Percentiles rank a stretch among this genome's conserved stretches.
Conservation (phyloP, 805 yeast genomes). For the Blastobotrys americana region DNA sequence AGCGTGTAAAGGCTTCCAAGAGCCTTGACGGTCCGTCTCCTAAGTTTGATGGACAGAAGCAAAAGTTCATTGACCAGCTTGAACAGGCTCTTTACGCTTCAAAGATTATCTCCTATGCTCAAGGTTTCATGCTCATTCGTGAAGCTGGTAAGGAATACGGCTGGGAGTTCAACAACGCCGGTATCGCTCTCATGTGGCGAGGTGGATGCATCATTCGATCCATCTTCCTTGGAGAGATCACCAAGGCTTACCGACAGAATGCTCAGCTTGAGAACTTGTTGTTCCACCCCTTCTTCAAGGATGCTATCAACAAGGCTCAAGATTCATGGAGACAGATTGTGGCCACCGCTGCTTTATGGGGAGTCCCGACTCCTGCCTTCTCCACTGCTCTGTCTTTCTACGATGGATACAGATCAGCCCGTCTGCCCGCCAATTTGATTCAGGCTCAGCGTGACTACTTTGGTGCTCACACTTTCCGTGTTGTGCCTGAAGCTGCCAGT, state of each 20-base stretch:
- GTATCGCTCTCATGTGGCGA: constrained; percentile 99
- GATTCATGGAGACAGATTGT: constrained; percentile 89
- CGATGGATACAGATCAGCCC: constrained; percentile 96
- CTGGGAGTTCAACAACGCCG: constrained; percentile 97
- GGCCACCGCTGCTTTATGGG: constrained; percentile 68
- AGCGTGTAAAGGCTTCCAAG: constrained; percentile 81
- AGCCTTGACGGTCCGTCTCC: constrained; percentile 71
- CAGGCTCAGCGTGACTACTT: constrained; percentile 99
- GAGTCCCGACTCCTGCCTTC: constrained; percentile 98
- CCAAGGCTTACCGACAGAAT: constrained; percentile 89
- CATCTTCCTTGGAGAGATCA: constrained; percentile 94
- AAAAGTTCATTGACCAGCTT: constrained; percentile 80
- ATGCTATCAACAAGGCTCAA: constrained; percentile 91
- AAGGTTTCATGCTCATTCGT: constrained; percentile 98
- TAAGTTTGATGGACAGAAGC: constrained; percentile 63
- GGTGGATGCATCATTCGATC: constrained; percentile 99
- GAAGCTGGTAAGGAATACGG: constrained; percentile 96
- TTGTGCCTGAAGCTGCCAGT: constrained; percentile 78
- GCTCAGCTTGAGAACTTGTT: constrained; percentile 92
- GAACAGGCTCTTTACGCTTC: constrained; percentile 99
- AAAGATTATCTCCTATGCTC: constrained; percentile 96
- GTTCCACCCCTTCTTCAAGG: constrained; percentile 89
- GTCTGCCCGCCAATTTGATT: constrained; percentile 93
- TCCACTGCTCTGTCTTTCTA: constrained; percentile 94
- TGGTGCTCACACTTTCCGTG: constrained; percentile 98